Evolutionary conservation across 2,329 filamentous ascomycete species (phyloP).

Genomic region (Venturia asperata): DNA sequence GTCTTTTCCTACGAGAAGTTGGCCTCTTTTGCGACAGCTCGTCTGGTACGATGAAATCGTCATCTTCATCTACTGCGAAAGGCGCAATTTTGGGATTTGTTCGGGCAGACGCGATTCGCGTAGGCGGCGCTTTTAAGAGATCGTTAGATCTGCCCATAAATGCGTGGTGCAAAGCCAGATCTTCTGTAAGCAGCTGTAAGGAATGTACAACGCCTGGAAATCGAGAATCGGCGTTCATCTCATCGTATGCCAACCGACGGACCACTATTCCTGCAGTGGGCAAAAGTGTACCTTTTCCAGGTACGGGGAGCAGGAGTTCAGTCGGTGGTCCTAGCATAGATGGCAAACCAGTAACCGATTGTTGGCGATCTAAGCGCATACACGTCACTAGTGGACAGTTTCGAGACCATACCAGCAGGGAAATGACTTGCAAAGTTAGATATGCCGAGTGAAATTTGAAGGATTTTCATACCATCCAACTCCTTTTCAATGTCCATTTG

Average conservation of each 20-base stretch:
- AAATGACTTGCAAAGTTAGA: background rate
- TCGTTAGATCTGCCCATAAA: background rate
- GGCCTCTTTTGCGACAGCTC: constrained; percentile 3
- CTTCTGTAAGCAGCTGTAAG: background rate
- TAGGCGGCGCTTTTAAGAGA: background rate
- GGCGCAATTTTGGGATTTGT: background rate
- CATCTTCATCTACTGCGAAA: background rate
- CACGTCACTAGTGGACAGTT: constrained; percentile 9
- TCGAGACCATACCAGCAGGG: constrained; percentile 6
- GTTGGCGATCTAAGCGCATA: constrained; percentile 8
- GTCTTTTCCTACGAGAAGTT: background rate
- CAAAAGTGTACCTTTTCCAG: background rate
- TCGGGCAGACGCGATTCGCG: background rate
- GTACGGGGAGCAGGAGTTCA: background rate
- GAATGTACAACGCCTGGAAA: background rate
- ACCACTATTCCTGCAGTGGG: background rate
- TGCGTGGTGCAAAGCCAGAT: background rate
- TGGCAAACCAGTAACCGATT: background rate
- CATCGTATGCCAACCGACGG: background rate
- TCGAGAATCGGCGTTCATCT: no score
- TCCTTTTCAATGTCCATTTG: constrained; percentile 11
- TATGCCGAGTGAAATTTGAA: no score
- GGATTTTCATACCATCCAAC: background rate
- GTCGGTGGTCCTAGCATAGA: background rate
- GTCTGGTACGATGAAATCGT: constrained; percentile 8